Evolutionary conservation across 805 yeast genomes (phyloP).

Genomic region (Lipomyces oligophaga): DNA sequence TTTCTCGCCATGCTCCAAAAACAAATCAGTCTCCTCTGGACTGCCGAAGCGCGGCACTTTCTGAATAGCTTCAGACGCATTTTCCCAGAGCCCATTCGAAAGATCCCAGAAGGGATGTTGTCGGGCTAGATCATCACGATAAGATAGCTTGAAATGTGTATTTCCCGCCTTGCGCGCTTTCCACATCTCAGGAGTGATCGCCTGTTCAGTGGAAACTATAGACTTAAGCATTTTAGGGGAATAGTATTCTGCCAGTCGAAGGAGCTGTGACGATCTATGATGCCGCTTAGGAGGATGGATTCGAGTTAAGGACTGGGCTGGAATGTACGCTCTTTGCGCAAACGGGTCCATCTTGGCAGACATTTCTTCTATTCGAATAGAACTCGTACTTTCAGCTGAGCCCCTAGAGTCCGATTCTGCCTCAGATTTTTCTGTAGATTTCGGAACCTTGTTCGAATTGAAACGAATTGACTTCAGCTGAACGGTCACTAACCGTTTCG

Average conservation of each 20-base stretch:
- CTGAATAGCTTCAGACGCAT: slow-evolving; percentile 52
- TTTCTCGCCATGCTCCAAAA: neutral
- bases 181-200: slow-evolving; percentile 63
- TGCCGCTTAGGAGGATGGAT: neutral
- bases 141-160: slow-evolving; percentile 63
- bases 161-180: slow-evolving; percentile 43
- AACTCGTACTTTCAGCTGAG: no score
- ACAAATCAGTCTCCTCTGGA: neutral
- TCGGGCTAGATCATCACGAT: slow-evolving; percentile 64
- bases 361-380: no score
- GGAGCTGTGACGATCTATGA: slow-evolving; percentile 9
- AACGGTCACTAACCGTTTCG: no score
- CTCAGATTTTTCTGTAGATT: no score
- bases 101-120: slow-evolving; percentile 76
- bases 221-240: slow-evolving; percentile 77
- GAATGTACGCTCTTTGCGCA: no score
- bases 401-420: no score
- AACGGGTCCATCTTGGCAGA: no score
- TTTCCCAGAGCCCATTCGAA: slow-evolving; percentile 46
- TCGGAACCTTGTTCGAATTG: no score
- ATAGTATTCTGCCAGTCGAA: slow-evolving; percentile 57
- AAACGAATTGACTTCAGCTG: no score
- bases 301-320: neutral
- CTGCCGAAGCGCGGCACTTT: slow-evolving; percentile 40
- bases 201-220: slow-evolving; percentile 74